Evolutionary conservation across 257 asterid genomes (phyloP), one percentile per base, ranked within the genome.

Genomic region (Salvia miltiorrhiza): DNA sequence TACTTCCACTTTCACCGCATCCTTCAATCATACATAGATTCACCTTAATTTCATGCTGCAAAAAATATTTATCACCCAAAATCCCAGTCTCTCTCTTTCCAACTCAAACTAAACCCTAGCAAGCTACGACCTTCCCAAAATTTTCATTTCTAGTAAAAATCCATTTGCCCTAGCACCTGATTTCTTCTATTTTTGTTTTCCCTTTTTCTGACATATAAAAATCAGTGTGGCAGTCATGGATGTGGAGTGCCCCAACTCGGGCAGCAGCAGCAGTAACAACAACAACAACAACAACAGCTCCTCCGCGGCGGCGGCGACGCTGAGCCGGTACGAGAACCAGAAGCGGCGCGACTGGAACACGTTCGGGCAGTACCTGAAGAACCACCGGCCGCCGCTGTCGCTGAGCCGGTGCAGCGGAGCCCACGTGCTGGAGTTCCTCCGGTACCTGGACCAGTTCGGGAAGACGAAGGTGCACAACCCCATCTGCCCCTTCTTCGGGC

Each of bases 331-430:
- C 77, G 83, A 78, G 77, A 80, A 71, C 80, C 85, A 80, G 33
- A 80, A 80, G 32, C 81, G 84, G 20, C 81, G 84, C 20, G 84
- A 78, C 77, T 78, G 83, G 83, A 78, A 75, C 83, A 78, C 83
- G 3, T 81, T 78, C 79, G 37, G 81, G 16, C 86, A 81, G 70
- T 81, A 81, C 77, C 77, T 78, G 3, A 69, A 35, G 7, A 78
- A 81, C 86, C 86, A 81, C 79, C 78, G 79, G 4, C 86, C 83
- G 13, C 83, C 86, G 48, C 86, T 81, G n/a, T 37, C 73, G 20
- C 83, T 81, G 41, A 39, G 70, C 70, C 86, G 77, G 1, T 81
- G 83, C 83, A 81, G 86, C 53, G 83, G 86, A 11, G 86, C 86
- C 9, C 80, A 81, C 72, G 83, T 77, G 11, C 82, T 80, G 7